Conservation (phyloP, 306 rosid genomes). For the Oxytropis ochrocephala region DNA sequence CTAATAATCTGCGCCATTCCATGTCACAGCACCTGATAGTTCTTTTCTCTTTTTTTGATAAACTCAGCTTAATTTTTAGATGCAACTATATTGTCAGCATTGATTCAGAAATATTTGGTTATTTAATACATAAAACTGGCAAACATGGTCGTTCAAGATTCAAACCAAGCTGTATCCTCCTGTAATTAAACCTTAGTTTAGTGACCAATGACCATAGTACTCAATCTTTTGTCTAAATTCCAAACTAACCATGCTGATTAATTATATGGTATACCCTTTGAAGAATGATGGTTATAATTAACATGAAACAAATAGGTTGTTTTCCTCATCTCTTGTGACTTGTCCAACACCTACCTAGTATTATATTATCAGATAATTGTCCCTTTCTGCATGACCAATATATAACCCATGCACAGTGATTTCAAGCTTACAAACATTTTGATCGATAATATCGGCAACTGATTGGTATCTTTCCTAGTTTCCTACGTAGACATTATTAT, state of each 20-base stretch:
- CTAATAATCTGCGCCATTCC: background rate
- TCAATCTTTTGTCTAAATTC: conserved; percentile 36
- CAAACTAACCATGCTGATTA: conserved; percentile 24
- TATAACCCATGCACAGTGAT: conserved; percentile 39
- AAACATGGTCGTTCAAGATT: conserved; percentile 6
- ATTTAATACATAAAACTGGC: conserved; percentile 7
- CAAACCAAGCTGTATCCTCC: conserved; percentile 2
- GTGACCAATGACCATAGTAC: conserved; percentile 14
- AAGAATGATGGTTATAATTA: conserved; percentile 22
- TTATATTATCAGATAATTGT: conserved; percentile 27
- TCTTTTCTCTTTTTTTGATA: too few relatives aligned
- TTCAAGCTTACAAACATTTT: conserved; percentile 27
- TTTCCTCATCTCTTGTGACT: conserved; percentile 15
- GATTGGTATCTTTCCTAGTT: conserved; percentile 28
- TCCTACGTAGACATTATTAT: conserved; percentile 24
- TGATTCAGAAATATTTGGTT: background rate
- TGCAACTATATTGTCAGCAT: background rate
- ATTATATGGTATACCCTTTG: conserved; percentile 9
- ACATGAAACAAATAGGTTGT: conserved; percentile 27
- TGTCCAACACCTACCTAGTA: conserved; percentile 19
- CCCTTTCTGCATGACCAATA: conserved; percentile 37
- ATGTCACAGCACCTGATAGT: background rate
- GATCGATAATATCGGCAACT: conserved; percentile 36
- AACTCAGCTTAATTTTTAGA: too few relatives aligned
- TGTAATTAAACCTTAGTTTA: conserved; percentile 6